Base-by-base conservation (phyloP, 441 rosid genomes). In the Codiaeum variegatum region DNA sequence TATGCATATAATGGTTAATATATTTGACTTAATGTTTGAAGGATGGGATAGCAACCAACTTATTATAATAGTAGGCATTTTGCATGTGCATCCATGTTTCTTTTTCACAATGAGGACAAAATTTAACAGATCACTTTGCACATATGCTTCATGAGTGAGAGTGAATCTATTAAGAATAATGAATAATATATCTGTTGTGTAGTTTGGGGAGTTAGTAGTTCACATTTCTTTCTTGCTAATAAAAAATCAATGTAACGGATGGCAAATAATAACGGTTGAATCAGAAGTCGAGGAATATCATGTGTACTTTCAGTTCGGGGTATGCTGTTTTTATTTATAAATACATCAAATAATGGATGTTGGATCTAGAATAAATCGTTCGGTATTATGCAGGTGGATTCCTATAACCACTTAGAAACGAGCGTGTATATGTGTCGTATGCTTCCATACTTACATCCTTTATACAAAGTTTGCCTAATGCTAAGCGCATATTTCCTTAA, bases 11-110 rank as follows among this genome's bases (percentile, higher is more conserved):
- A 55, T 9, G 55, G 19, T 21, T 55, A 8, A 23, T 21, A 55
- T 55, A 55, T 55, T 74, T 67, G 72, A 74, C 72, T 60, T 58
- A n/a, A 56, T 40, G 7, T 16, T 18, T 7, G 0, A 18, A 18
- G 69, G 9, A 49, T 8, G 12, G 61, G 72, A 24, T 18, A 28
- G 8, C 10, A 51, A 10, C 5, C 18, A 51, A 44, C 56, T 29
- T 8, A n/a, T 19, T 26, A 6, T 24, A n/a, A 5, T 16, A 54
- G 44, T 46, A n/a, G 36, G 69, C 54, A 60, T 67, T 40, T 61
- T 42, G 65, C 82, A 76, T 78, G 82, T 81, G 80, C 78, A 67
- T 15, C 62, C 47, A 40, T 46, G 75, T 75, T 40, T 40, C 51
- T 52, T 60, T 42, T 71, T 74, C 42, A 34, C 64, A 75, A 69